Base-by-base conservation (phyloP, 306 rosid species). In the Lotus japonicus region DNA sequence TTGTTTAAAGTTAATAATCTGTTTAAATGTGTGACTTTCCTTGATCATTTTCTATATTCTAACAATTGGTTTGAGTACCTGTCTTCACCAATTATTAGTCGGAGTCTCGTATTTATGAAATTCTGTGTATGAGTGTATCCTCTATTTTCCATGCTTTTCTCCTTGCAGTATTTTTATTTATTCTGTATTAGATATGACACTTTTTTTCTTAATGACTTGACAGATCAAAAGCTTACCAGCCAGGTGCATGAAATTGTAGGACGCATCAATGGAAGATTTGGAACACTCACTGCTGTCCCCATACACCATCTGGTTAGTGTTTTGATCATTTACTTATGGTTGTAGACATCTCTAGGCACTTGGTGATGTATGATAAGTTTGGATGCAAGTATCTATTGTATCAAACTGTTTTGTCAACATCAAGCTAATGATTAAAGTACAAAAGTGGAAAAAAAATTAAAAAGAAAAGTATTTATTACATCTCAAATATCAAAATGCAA, bases 231-330 rank as follows among this genome's bases (percentile, higher is more conserved):
- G 85, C 98, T 94, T 71, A 85, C 98, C 4, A 90, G 97, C 76
- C 98, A 90, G 79, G 97, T 94, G 86, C 98, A 94, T 77, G 96
- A 94, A 84, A 90, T 94, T 79, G 97, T 94, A 28, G 98, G 96
- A 70, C 97, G 98, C 73, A 94, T 94, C 66, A 94, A 94, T 80
- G 97, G 98, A 56, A 90, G 96, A 79, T 90, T 94, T 71, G 98
- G 98, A 73, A 94, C 97, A 72, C 97, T 94, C 18, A 88, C 92
- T 71, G 88, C 94, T 35, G 97, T 94, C 41, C 98, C 98, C 48
- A 86, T 94, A 80, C 98, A 90, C 81, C 98, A 94, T 78, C 83
- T 94, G 86, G 98, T 94, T 73, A 57, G 97, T 88, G 35, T 58
- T 78, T 41, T 57, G 74, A 71, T 51, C 55, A 58, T 57, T 42